Conservation (phyloP, 345 rosid species). For the Brassica carinata region DNA sequence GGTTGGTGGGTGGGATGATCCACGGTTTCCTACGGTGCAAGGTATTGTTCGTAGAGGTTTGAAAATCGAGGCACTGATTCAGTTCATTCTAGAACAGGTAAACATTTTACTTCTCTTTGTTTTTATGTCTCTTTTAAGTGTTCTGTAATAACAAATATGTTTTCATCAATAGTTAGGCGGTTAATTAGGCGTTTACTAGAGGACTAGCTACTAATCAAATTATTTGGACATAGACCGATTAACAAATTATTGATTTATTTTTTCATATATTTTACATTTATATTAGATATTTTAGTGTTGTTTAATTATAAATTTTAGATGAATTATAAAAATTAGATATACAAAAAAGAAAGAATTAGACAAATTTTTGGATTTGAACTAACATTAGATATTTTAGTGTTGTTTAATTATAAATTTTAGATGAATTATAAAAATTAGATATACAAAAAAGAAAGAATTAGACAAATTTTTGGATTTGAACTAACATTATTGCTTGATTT, state of each 20-base stretch:
- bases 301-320: too few relatives aligned
- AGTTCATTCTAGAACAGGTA: conserved; percentile 96
- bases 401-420: too few relatives aligned
- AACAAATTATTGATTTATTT: neutral
- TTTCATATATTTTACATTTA: neutral
- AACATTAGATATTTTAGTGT: neutral
- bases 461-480: neutral
- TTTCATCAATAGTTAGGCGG: neutral
- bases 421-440: too few relatives aligned
- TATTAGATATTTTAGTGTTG: neutral
- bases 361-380: neutral
- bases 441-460: neutral
- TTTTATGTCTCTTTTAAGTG: neutral
- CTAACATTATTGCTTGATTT: neutral
- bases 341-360: neutral
- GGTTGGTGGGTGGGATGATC: conserved; percentile 99
- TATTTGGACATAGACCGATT: too few relatives aligned
- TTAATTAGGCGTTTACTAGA: neutral
- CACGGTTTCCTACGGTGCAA: conserved; percentile 97
- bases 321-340: too few relatives aligned
- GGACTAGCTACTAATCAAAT: neutral
- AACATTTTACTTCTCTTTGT: neutral
- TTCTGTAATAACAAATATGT: neutral
- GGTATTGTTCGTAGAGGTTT: conserved; percentile 94
- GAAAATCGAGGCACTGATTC: conserved; percentile 84